These are phyloP conservation scores for Microcera coccophila DNA, from an alignment of 2,329 filamentous ascomycete species.

Conservation along the genomic window DNA sequence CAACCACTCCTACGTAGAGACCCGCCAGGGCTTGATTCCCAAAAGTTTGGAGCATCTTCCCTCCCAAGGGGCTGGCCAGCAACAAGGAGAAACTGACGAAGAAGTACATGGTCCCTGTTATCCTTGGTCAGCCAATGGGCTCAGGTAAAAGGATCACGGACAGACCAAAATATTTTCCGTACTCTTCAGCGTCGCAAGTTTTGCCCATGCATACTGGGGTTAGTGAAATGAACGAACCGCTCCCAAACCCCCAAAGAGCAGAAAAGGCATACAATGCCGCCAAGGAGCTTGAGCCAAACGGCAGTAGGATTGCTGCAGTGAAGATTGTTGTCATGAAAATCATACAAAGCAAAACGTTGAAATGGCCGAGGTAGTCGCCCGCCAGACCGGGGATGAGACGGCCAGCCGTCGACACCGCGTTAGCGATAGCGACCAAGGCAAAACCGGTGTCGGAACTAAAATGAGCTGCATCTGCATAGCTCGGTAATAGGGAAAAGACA, in stretches of 20 bases:
- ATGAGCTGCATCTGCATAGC: constrained; percentile 53
- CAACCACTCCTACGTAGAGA: constrained; percentile 42
- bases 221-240: constrained; percentile 44
- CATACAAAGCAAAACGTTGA: constrained; percentile 48
- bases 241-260: constrained; percentile 37
- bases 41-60: constrained; percentile 42
- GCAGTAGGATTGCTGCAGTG: constrained; percentile 42
- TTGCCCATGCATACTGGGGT: constrained; percentile 43
- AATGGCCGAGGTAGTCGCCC: constrained; percentile 53
- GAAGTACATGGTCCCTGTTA: constrained; percentile 43
- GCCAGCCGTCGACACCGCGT: constrained; percentile 57
- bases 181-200: constrained; percentile 44
- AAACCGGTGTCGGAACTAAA: constrained; percentile 45
- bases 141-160: background rate
- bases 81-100: constrained; percentile 44
- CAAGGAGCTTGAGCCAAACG: constrained; percentile 33
- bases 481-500: constrained; percentile 47
- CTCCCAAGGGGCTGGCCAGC: constrained; percentile 43
- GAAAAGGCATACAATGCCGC: constrained; percentile 32
- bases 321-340: constrained; percentile 35
- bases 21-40: constrained; percentile 42
- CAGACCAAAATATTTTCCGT: constrained; percentile 39
- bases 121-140: constrained; percentile 3
- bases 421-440: constrained; percentile 59
- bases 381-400: constrained; percentile 57